These are phyloP conservation scores for Pythium brassicae DNA, from an alignment of 352 stramenopile genomes.

Conservation along the genomic window DNA sequence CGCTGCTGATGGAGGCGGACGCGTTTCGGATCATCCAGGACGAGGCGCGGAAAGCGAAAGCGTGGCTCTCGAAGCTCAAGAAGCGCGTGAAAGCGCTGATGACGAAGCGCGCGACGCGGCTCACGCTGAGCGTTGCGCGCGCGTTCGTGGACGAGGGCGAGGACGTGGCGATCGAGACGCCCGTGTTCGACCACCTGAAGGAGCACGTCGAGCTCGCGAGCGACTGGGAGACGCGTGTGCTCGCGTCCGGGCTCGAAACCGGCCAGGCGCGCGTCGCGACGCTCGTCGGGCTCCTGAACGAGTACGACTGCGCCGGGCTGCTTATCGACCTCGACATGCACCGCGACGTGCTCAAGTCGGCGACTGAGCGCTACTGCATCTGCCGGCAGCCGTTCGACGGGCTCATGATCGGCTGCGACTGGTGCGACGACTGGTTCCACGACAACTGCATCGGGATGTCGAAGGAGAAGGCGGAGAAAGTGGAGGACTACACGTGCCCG, in stretches of 20 bases:
- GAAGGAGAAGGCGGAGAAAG: constrained; percentile 92
- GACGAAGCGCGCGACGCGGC: constrained; percentile 55
- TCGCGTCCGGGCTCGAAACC: constrained; percentile 70
- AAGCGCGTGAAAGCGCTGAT: constrained; percentile 75
- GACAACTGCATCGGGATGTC: constrained; percentile 89
- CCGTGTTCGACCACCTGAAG: constrained; percentile 75
- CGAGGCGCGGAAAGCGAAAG: constrained; percentile 73
- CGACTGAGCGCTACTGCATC: constrained; percentile 89
- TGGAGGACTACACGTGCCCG: constrained; percentile 95
- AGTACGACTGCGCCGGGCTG: constrained; percentile 73
- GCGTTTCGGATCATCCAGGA: constrained; percentile 76
- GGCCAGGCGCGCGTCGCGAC: constrained; percentile 72
- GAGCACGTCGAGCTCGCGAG: constrained; percentile 72
- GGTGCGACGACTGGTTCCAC: constrained; percentile 89
- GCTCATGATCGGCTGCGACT: constrained; percentile 87
- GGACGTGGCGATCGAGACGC: constrained; percentile 68
- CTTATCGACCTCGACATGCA: constrained; percentile 88
- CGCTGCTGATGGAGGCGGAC: constrained; percentile 64
- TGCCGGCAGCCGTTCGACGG: constrained; percentile 88
- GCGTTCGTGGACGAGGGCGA: constrained; percentile 79
- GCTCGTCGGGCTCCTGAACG: constrained; percentile 64
- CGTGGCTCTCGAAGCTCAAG: constrained; percentile 83
- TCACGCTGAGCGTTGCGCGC: constrained; percentile 56
- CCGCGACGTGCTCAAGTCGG: constrained; percentile 88
- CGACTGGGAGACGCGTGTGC: constrained; percentile 77